Percentiles rank a stretch among this genome's conserved stretches.
Conservation (phyloP, 2,329 filamentous ascomycete genomes). For the Penicillium sp. region DNA sequence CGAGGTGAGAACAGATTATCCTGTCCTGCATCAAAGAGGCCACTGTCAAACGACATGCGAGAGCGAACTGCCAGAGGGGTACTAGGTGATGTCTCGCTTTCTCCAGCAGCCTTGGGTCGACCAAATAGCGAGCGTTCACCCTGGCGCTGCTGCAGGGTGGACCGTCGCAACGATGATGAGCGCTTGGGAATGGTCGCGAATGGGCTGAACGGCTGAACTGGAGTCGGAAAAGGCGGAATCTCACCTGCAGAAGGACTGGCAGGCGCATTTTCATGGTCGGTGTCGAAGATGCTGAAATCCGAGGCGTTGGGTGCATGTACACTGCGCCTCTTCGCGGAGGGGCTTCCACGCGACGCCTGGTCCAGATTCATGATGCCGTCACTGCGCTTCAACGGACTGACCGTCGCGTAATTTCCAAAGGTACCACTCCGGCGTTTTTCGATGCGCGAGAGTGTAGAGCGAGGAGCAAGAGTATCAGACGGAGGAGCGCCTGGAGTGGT, state of each 20-base stretch:
- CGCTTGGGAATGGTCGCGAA: constrained; percentile 62
- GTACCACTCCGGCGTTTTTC: constrained; percentile 51
- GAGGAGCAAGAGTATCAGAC: constrained; percentile 32
- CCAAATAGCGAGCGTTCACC: constrained; percentile 62
- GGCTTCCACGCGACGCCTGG: constrained; percentile 73
- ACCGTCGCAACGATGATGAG: constrained; percentile 76
- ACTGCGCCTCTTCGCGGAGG: constrained; percentile 87
- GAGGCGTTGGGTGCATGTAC: constrained; percentile 68
- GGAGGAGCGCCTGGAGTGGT: constrained; percentile 33
- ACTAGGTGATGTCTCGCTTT: constrained; percentile 55
- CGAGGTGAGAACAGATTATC: constrained; percentile 63
- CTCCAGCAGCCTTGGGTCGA: constrained; percentile 33
- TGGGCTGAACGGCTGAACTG: constrained; percentile 45
- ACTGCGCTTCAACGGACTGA: constrained; percentile 86
- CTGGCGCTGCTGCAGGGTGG: constrained; percentile 81
- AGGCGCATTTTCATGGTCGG: constrained; percentile 28
- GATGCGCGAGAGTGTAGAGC: constrained; percentile 43
- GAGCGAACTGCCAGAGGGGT: constrained; percentile 60
- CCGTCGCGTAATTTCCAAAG: constrained; percentile 53
- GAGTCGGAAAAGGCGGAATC: constrained; percentile 25
- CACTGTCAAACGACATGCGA: constrained; percentile 76
- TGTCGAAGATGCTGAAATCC: constrained; percentile 75
- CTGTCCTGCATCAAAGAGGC: constrained; percentile 60
- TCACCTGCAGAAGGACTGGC: constrained; percentile 30
- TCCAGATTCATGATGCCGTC: constrained; percentile 88